phyloP scores from a whole-genome alignment of 805 yeast species.

The Teunomyces lycoperdinae region DNA sequence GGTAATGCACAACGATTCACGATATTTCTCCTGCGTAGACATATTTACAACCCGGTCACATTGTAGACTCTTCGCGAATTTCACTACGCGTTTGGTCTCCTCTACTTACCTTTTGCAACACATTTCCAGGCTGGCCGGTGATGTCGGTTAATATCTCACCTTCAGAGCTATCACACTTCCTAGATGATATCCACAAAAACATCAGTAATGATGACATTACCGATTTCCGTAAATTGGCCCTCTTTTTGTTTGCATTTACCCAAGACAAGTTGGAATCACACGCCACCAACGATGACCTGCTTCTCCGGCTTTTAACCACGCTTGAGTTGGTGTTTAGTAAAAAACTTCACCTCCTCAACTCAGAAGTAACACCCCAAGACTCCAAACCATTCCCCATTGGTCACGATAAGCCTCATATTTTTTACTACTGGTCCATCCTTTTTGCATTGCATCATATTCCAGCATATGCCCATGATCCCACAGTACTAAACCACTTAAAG shows the following conservation, averaged over 20 bases:
- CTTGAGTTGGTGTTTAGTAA: slow-evolving; percentile 34
- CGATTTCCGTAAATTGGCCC: slow-evolving; percentile 34
- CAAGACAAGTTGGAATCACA: slow-evolving; percentile 18
- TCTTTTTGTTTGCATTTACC: slow-evolving; percentile 33
- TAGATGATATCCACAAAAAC: slow-evolving; percentile 32
- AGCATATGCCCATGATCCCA: slow-evolving; percentile 9
- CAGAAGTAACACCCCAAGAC: slow-evolving; percentile 17
- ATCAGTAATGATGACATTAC: slow-evolving; percentile 27
- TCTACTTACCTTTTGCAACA: neutral
- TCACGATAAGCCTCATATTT: slow-evolving; percentile 2
- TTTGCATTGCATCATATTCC: slow-evolving; percentile 27
- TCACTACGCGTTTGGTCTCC: neutral
- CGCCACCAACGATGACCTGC: slow-evolving; percentile 12
- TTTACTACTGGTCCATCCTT: slow-evolving; percentile 31
- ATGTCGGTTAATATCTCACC: slow-evolving; percentile 14
- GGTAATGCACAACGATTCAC: slow-evolving; percentile 1
- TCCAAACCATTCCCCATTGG: slow-evolving; percentile 4
- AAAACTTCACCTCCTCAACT: slow-evolving; percentile 24
- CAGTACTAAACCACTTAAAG: slow-evolving; percentile 23
- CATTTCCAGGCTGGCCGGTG: neutral
- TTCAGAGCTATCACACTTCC: slow-evolving; percentile 29
- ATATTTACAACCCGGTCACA: too few relatives aligned
- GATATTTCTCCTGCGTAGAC: neutral
- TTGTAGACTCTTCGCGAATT: neutral
- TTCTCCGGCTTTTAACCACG: slow-evolving; percentile 23